Percentiles rank a stretch among this genome's conserved stretches.
Conservation (phyloP, 78 protist species). For the Dictyostelium firmibasis region DNA sequence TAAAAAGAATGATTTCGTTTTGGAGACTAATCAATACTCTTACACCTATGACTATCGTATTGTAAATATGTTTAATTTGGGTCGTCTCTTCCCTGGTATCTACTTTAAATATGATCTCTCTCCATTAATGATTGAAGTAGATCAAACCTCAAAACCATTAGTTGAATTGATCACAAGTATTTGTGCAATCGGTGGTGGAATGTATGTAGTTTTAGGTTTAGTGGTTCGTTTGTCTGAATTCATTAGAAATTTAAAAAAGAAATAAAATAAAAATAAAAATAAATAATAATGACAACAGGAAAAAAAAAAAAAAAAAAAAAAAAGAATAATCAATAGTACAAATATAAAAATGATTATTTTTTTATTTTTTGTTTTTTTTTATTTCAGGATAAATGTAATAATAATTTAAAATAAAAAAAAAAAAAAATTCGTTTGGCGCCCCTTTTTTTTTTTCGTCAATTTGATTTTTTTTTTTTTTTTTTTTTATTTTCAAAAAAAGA, state of each 20-base stretch:
- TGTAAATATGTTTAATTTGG: not conserved
- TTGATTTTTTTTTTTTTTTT: no score
- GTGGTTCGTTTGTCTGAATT: not conserved
- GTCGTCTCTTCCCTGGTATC: constrained; percentile 25
- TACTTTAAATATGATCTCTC: constrained; percentile 63
- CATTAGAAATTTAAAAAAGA: not conserved
- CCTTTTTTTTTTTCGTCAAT: no score
- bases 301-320: no score
- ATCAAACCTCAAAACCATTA: constrained; percentile 71
- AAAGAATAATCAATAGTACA: no score
- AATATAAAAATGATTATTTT: no score
- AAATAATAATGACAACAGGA: not conserved
- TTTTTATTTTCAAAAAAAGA: no score
- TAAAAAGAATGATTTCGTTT: constrained; percentile 27
- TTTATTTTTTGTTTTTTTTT: no score
- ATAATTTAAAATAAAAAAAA: no score
- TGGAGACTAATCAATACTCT: constrained; percentile 68
- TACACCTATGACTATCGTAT: constrained; percentile 7
- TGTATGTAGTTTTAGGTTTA: constrained; percentile 71
- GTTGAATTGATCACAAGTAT: constrained; percentile 41
- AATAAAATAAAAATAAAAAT: not conserved
- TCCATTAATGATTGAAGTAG: constrained; percentile 68
- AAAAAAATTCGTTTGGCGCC: no score
- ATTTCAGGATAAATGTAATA: no score
- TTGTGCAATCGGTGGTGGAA: constrained; percentile 77